These are phyloP conservation scores for Phytophthora rubi DNA, from an alignment of 352 stramenopile species.

Conservation along the genomic window DNA sequence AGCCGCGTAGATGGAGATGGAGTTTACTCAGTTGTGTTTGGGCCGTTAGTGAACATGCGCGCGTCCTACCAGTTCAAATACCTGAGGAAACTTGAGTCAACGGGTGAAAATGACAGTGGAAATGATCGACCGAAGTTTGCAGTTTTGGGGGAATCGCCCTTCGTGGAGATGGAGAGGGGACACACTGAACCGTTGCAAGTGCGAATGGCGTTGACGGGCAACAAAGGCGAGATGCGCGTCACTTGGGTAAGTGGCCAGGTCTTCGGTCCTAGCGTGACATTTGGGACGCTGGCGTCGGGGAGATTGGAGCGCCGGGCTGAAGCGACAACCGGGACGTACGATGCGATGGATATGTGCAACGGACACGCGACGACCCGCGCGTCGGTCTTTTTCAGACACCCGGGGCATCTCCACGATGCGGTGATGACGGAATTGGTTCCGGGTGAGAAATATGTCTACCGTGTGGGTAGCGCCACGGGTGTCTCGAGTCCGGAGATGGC, in stretches of 20 bases:
- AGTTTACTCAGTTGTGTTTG: conserved; percentile 21
- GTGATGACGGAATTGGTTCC: conserved; percentile 38
- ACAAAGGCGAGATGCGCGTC: conserved; percentile 45
- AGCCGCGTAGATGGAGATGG: conserved; percentile 7
- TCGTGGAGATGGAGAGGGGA: conserved; percentile 42
- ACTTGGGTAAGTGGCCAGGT: conserved; percentile 52
- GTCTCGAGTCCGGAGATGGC: conserved; percentile 31
- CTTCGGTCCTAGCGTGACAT: conserved; percentile 37
- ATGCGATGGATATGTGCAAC: conserved; percentile 38
- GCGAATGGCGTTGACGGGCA: conserved; percentile 39
- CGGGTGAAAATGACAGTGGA: conserved; percentile 6
- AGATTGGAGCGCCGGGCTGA: conserved; percentile 13
- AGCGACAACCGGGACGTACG: conserved; percentile 29
- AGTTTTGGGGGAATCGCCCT: conserved; percentile 38
- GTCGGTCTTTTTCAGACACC: conserved; percentile 31
- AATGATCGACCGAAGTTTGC: conserved; percentile 7
- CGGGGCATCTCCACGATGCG: conserved; percentile 40
- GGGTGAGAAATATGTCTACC: conserved; percentile 38
- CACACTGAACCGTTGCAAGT: conserved; percentile 44
- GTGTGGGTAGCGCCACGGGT: conserved; percentile 31
- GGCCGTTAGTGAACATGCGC: conserved; percentile 32
- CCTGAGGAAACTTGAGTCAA: conserved; percentile 21
- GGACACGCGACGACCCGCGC: conserved; percentile 24
- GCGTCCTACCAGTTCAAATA: conserved; percentile 38
- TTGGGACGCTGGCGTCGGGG: conserved; percentile 23